Evolutionary conservation across 2,329 filamentous ascomycete species (phyloP).

Genomic region (Rutstroemia sp.): DNA sequence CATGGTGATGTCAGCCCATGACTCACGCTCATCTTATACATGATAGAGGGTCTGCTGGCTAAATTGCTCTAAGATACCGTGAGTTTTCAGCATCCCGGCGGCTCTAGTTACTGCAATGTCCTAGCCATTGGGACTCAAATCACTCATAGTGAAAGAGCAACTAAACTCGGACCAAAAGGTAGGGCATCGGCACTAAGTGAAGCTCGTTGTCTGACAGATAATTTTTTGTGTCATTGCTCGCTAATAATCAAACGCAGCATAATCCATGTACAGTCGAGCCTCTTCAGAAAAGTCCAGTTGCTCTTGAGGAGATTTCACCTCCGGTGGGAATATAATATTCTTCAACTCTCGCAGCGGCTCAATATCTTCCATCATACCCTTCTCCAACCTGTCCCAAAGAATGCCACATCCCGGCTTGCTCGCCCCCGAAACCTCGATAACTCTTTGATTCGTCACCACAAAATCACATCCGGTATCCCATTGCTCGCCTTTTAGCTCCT

Average conservation of each 20-base stretch:
- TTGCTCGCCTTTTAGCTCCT: slow-evolving; percentile 29
- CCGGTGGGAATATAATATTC: slow-evolving; percentile 5
- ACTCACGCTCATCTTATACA: no score
- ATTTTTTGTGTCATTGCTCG: no score
- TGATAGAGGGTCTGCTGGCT: no score
- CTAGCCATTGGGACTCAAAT: no score
- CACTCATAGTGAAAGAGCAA: no score
- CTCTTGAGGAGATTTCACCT: slow-evolving; percentile 5
- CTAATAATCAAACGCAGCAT: slow-evolving; percentile 4
- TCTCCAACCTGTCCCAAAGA: slow-evolving; percentile 32
- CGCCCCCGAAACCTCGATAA: slow-evolving; percentile 25
- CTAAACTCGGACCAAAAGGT: no score
- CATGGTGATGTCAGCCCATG: no score
- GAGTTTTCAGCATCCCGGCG: no score
- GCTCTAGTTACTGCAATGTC: no score
- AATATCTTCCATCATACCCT: slow-evolving; percentile 33
- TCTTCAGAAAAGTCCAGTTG: slow-evolving; percentile 4
- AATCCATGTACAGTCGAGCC: slow-evolving; percentile 6
- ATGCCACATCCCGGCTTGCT: slow-evolving; percentile 32
- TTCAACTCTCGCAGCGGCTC: slow-evolving; percentile 13
- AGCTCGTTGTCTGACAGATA: no score
- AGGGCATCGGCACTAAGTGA: no score
- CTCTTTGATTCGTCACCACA: slow-evolving; percentile 31
- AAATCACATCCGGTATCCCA: slow-evolving; percentile 37
- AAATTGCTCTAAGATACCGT: no score